Evolutionary conservation across 2,329 filamentous ascomycete genomes (phyloP), one percentile per base, ranked within the genome.

Genomic region (Cordyceps cicadae): DNA sequence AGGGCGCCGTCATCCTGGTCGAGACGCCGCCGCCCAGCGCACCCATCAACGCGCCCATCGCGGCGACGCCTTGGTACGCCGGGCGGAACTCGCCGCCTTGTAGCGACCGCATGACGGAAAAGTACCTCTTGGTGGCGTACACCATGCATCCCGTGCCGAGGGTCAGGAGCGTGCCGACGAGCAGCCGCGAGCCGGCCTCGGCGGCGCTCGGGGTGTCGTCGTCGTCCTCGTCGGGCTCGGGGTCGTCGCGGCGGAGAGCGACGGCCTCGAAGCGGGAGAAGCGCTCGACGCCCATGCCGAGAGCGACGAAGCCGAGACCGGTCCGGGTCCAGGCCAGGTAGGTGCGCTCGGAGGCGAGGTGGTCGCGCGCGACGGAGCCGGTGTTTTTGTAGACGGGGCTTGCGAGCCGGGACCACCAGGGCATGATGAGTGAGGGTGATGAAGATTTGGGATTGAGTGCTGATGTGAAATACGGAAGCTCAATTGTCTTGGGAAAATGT

Each of bases 271-370:
- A 71, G 63, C 77, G 77, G 59, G 76, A 74, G 59, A 81, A 75
- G 46, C 75, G 73, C 55, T 76, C 74, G 45, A 76, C 69, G n/a
- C 79, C 79, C 34, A 81, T 76, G 21, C 79, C 79, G 1, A 82
- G 72, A 1, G 78, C 79, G 43, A 81, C 74, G 68, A 81, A 81
- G 6, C 78, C 79, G 5, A 81, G 74, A 0, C 78, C 78, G 3
- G 77, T 80, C 12, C 79, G 74, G 12, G 77, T 75, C 80, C 79
- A 82, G 34, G 79, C 76, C 21, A 82, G 74, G 26, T 53, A 62
- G 11, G 60, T 62, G 37, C 60, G 60, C 48, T 54, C 52, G 24
- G 52, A 54, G 21, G 52, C 52, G 37, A 54, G 52, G n/a, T 54
- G 52, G 52, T 54, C 52, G 52, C 52, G 52, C 52, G 52, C 52